Conservation (phyloP, 176 grass and related monocot species). For the Bothriochloa decipiens region DNA sequence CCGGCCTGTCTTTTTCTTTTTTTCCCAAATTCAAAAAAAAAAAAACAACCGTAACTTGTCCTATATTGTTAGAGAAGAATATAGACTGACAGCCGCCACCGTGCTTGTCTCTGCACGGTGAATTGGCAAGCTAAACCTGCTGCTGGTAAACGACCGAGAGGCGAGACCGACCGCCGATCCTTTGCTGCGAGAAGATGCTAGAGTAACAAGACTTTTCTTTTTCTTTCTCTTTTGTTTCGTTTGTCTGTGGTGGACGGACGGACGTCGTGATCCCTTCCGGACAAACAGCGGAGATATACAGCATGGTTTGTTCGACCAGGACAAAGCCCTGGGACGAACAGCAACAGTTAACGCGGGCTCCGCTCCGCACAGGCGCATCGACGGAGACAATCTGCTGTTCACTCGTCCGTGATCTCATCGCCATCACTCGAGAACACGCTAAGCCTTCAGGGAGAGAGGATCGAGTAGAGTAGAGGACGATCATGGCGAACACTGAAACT, state of each 20-base stretch:
- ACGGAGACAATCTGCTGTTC: not conserved
- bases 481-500: too few relatives aligned
- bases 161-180: not conserved
- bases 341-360: slow-evolving; percentile 25
- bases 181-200: not conserved
- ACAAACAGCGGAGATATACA: not conserved
- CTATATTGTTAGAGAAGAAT: too few relatives aligned
- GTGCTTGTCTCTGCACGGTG: not conserved
- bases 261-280: slow-evolving; percentile 5
- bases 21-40: too few relatives aligned
- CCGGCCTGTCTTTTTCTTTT: too few relatives aligned
- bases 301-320: slow-evolving; percentile 37
- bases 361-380: not conserved
- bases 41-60: too few relatives aligned
- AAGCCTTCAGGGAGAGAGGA: not conserved
- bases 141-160: too few relatives aligned
- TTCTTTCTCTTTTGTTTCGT: not conserved
- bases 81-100: too few relatives aligned
- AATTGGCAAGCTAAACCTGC: not conserved
- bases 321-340: slow-evolving; percentile 26
- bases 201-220: not conserved
- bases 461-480: too few relatives aligned
- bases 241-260: not conserved
- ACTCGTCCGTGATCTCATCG: not conserved
- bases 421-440: not conserved